These are phyloP conservation scores for Wickerhamiella occidentalis DNA, from an alignment of 805 yeast genomes.

Conservation along the genomic window DNA sequence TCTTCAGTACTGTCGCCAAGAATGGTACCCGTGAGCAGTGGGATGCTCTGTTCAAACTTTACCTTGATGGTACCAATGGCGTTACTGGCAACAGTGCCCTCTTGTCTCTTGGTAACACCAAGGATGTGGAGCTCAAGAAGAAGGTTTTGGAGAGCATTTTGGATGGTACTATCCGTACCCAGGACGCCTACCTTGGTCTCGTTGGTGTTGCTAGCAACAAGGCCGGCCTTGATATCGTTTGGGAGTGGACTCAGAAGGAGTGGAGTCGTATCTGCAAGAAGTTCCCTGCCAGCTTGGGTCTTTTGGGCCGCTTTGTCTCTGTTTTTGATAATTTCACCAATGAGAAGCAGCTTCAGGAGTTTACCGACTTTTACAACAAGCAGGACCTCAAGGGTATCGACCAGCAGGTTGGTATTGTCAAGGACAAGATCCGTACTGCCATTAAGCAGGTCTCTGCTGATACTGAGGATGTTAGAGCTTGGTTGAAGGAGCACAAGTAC, in stretches of 20 bases:
- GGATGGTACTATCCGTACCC: constrained; percentile 39
- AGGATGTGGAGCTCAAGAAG: constrained; percentile 38
- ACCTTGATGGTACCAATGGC: constrained; percentile 45
- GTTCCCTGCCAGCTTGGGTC: constrained; percentile 69
- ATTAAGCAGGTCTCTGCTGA: constrained; percentile 36
- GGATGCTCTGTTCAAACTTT: constrained; percentile 48
- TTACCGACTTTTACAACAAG: constrained; percentile 36
- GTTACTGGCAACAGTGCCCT: constrained; percentile 65
- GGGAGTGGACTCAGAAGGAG: constrained; percentile 60
- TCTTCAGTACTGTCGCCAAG: constrained; percentile 56
- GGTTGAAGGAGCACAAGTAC: constrained; percentile 21
- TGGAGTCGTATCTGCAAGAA: constrained; percentile 58
- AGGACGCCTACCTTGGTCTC: constrained; percentile 70
- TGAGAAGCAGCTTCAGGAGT: constrained; percentile 41
- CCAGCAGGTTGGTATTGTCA: constrained; percentile 42
- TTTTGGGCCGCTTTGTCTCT: constrained; percentile 66
- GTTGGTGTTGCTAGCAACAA: constrained; percentile 52
- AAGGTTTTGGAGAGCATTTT: constrained; percentile 1
- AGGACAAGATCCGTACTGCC: constrained; percentile 42
- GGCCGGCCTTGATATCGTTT: constrained; percentile 55
- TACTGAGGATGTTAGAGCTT: constrained; percentile 19
- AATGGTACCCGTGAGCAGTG: constrained; percentile 50
- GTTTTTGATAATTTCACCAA: constrained; percentile 50
- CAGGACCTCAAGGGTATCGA: constrained; percentile 46
- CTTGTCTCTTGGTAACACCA: constrained; percentile 54